Conservation (phyloP, 1,139 yeast species). For the Candida anutae region DNA sequence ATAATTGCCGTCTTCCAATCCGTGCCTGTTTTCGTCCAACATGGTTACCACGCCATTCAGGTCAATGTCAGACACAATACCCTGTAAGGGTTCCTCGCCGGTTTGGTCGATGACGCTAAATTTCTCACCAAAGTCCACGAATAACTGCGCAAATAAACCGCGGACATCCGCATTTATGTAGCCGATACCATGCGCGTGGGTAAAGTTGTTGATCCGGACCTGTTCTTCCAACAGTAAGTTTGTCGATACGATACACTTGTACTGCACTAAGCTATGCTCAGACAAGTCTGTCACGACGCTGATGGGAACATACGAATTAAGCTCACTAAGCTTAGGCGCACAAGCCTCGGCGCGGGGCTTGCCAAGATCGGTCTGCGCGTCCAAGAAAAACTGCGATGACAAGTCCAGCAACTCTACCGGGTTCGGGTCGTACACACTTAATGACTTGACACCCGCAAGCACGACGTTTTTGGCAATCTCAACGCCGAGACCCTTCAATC, state of each 20-base stretch:
- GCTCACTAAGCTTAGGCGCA: conserved; percentile 60
- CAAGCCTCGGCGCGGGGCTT: conserved; percentile 68
- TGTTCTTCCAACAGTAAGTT: conserved; percentile 71
- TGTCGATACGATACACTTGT: conserved; percentile 79
- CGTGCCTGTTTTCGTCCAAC: conserved; percentile 88
- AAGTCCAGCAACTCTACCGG: conserved; percentile 63
- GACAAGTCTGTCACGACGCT: conserved; percentile 52
- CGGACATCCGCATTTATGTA: conserved; percentile 76
- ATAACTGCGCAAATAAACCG: conserved; percentile 83
- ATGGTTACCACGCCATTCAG: conserved; percentile 86
- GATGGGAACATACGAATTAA: conserved; percentile 86
- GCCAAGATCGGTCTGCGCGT: conserved; percentile 59
- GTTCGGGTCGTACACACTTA: conserved; percentile 79
- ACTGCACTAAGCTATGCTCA: conserved; percentile 45
- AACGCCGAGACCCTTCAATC: conserved; percentile 84
- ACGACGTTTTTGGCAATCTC: conserved; percentile 97
- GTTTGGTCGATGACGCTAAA: conserved; percentile 78
- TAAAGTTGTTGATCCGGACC: conserved; percentile 62
- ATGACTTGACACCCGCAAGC: conserved; percentile 91
- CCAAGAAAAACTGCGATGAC: conserved; percentile 82
- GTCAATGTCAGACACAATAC: conserved; percentile 85
- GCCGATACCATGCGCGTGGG: conserved; percentile 68
- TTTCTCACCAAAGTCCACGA: conserved; percentile 81
- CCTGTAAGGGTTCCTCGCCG: conserved; percentile 88
- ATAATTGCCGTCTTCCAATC: conserved; percentile 84